Evolutionary conservation across 192 early-diverging fungal genomes (phyloP).

Genomic region (Coemansia sp.): DNA sequence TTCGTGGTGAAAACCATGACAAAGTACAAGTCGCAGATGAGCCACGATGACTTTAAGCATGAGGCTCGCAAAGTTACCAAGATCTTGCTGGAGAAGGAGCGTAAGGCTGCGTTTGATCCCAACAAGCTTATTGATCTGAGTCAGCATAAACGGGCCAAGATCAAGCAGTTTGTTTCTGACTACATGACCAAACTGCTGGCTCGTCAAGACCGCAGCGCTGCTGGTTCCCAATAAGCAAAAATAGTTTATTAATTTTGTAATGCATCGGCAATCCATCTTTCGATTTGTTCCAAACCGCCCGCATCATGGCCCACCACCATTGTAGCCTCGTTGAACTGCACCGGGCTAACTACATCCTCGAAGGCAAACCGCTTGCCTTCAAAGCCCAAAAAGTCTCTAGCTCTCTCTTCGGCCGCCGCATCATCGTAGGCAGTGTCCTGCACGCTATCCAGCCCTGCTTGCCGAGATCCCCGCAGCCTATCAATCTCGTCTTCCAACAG

Average conservation of each 20-base stretch:
- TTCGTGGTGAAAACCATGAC: conserved; percentile 47
- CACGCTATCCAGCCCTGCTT: conserved; percentile 31
- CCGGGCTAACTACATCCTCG: conserved; percentile 70
- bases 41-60: conserved; percentile 51
- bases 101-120: conserved; percentile 43
- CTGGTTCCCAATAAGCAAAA: neutral
- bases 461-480: conserved; percentile 24
- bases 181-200: conserved; percentile 30
- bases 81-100: conserved; percentile 56
- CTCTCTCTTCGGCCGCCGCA: conserved; percentile 57
- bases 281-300: conserved; percentile 59
- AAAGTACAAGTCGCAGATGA: conserved; percentile 48
- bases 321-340: conserved; percentile 65
- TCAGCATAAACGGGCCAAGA: conserved; percentile 48
- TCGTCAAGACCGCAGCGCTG: neutral
- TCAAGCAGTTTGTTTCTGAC: conserved; percentile 49
- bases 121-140: conserved; percentile 44
- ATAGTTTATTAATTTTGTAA: conserved; percentile 11
- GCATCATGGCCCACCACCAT: conserved; percentile 53
- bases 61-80: conserved; percentile 54
- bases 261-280: conserved; percentile 59
- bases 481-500: conserved; percentile 78
- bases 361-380: conserved; percentile 79
- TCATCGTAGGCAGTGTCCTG: conserved; percentile 19
- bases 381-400: conserved; percentile 72